Evolutionary conservation across 768 basidiomycete genomes (phyloP), one percentile per base, ranked within the genome.

Genomic region (Boletus reticulatus): DNA sequence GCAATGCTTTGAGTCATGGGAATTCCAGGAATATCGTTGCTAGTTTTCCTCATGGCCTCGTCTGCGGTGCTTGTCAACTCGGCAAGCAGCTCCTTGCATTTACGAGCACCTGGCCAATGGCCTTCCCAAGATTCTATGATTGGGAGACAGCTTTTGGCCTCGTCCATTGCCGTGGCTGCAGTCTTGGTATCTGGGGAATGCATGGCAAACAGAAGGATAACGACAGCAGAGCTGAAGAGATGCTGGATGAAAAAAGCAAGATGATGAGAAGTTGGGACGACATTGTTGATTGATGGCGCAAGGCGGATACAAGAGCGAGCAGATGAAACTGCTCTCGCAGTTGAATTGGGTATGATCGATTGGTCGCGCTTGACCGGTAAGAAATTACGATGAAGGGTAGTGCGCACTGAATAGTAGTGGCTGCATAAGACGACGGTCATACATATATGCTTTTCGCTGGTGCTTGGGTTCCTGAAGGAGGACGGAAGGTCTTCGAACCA

Each of bases 211-310:
- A 94, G 76, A 50, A 93, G 73, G 53, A 92, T 84, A 67, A 94
- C 90, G 55, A 92, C 90, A 3, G 89, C 88, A 37, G 88, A 93
- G 65, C 90, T 92, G 76, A 93, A 93, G 22, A 94, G 78, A 61
- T 90, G 89, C 62, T 94, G 92, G 41, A 93, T 90, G 78, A 89
- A 92, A 73, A 92, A 91, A 5, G 91, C 89, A 43, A 93, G 79
- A 68, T 92, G 89, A 62, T 92, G 91, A 14, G 92, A 93, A 13
- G 88, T 80, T 10, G 92, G 90, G 3, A 94, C 90, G 45, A 87
- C 83, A 63, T 89, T 84, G 67, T 84, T 89, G 77, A 93, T 88
- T 4, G 89, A 89, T 38, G 91, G 87, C 4, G 92, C 92, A 22
- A 94, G 82, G 27, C 84, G 84, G 53, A 93, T 92, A 71, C 89